Conservation (phyloP, 768 basidiomycete species). For the Rhizopogon vulgaris region DNA sequence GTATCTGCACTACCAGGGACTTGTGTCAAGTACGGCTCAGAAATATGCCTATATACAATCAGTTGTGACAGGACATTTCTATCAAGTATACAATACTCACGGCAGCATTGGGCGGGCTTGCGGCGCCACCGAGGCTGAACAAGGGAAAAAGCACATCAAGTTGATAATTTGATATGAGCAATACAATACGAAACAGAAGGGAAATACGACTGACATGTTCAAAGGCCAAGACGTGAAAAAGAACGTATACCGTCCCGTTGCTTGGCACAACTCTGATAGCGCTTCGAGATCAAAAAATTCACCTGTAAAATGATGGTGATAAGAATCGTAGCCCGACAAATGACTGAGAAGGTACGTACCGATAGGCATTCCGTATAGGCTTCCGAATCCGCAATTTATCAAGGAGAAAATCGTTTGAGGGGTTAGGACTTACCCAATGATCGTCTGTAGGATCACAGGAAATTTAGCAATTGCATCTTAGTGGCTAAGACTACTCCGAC, state of each 20-base stretch:
- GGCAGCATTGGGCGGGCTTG: constrained; percentile 67
- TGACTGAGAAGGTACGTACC: constrained; percentile 30
- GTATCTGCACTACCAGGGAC: not conserved
- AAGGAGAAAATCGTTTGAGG: not conserved
- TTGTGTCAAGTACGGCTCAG: constrained; percentile 9
- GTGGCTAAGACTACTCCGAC: constrained; percentile 26
- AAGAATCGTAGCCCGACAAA: not conserved
- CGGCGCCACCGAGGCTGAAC: constrained; percentile 53
- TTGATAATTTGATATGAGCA: constrained; percentile 1
- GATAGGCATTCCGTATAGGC: constrained; percentile 71
- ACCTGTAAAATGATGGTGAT: constrained; percentile 28
- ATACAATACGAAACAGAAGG: constrained; percentile 1
- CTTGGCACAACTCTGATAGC: constrained; percentile 49
- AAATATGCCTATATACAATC: constrained; percentile 20
- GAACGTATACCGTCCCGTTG: constrained; percentile 59
- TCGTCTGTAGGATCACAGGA: constrained; percentile 34
- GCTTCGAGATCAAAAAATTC: constrained; percentile 71
- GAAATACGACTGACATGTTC: constrained; percentile 47
- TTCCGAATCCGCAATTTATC: constrained; percentile 13
- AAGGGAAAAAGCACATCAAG: not conserved
- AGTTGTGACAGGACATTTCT: constrained; percentile 1
- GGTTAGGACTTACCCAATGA: constrained; percentile 43
- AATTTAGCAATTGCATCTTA: not conserved
- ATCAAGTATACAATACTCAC: constrained; percentile 32
- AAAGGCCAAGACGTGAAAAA: constrained; percentile 76